Evolutionary conservation across 805 yeast species (phyloP), one percentile per base, ranked within the genome.

Genomic region (Saccharomycopsis fermentans): DNA sequence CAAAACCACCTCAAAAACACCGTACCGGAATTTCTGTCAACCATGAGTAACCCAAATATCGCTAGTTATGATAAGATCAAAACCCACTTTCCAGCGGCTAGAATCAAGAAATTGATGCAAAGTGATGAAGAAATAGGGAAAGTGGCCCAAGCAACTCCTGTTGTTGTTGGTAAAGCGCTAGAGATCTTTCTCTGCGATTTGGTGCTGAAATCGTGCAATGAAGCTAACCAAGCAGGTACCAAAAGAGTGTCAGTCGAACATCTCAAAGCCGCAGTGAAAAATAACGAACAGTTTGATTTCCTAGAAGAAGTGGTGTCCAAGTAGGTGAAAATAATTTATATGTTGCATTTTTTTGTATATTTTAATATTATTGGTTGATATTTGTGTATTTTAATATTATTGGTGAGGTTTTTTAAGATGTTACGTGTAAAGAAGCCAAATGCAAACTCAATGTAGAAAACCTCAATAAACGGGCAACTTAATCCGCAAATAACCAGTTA

Each of bases 101-200:
- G 98, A 63, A 90, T 94, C 66, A 94, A 94, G 75, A 89, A 94
- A 66, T 82, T 94, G 60, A 92, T 94, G 97, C 99, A 94, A 69
- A 84, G 95, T 32, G 99, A 94, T 71, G 99, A 94, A 63, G 99
- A 94, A 63, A 91, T 94, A 52, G 99, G 99, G 2, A 94, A 94
- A 69, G 98, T 94, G 4, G 97, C 99, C 3, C 97, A 91, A 68
- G 97, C 97, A 1, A 95, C 99, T 1, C 99, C 99, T 0, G 87
- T 92, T n/a, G 92, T 92, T 17, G 96, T 94, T 8, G 97, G 98
- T 6, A 81, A 97, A 62, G 96, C 99, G 0, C 76, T 94, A 56
- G 98, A 94, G 73, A 80, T 90, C 61, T 94, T 94, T 69, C 82
- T 94, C 79, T 89, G 96, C 55, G 82, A 94, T 57, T 77, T 94